Conservation (phyloP, 176 grass and related monocot genomes). For the Saccharum officinarum region DNA sequence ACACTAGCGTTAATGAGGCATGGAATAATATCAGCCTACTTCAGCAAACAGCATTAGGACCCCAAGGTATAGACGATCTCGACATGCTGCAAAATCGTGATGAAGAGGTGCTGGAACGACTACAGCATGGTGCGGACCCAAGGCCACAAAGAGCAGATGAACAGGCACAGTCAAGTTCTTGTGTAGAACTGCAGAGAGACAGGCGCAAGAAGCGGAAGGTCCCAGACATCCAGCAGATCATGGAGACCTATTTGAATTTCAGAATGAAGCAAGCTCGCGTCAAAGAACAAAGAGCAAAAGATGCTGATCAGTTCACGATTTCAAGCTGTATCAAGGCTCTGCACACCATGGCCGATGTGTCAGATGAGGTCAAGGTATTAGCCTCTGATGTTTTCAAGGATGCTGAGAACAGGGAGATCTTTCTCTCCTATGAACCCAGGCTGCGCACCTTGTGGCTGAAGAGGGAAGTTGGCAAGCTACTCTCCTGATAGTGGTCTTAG, state of each 20-base stretch:
- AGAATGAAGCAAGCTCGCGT: slow-evolving; percentile 46
- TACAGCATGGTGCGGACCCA: slow-evolving; percentile 7
- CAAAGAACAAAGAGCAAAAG: slow-evolving; percentile 36
- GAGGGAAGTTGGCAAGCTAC: slow-evolving; percentile 43
- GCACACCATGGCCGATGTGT: slow-evolving; percentile 36
- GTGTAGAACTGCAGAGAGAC: slow-evolving; percentile 44
- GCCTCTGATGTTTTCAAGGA: slow-evolving; percentile 60
- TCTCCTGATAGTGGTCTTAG: neutral
- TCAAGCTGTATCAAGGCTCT: slow-evolving; percentile 46
- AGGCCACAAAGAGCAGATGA: slow-evolving; percentile 32
- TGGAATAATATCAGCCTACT: slow-evolving; percentile 34
- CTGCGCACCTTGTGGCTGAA: slow-evolving; percentile 45
- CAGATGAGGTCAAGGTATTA: slow-evolving; percentile 46
- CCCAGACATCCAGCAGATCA: slow-evolving; percentile 43
- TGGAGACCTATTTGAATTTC: slow-evolving; percentile 49
- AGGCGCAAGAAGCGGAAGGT: slow-evolving; percentile 43
- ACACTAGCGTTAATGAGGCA: slow-evolving; percentile 11
- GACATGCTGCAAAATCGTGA: slow-evolving; percentile 38
- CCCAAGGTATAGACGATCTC: slow-evolving; percentile 28
- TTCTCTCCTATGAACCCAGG: slow-evolving; percentile 51
- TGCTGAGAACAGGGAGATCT: slow-evolving; percentile 47
- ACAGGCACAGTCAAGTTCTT: slow-evolving; percentile 44
- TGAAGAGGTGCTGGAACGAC: slow-evolving; percentile 33
- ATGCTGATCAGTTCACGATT: slow-evolving; percentile 36
- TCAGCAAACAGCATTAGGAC: slow-evolving; percentile 7